phyloP scores from a whole-genome alignment of 1,284 basidiomycete species.

The Singerocomus inundabilis region DNA sequence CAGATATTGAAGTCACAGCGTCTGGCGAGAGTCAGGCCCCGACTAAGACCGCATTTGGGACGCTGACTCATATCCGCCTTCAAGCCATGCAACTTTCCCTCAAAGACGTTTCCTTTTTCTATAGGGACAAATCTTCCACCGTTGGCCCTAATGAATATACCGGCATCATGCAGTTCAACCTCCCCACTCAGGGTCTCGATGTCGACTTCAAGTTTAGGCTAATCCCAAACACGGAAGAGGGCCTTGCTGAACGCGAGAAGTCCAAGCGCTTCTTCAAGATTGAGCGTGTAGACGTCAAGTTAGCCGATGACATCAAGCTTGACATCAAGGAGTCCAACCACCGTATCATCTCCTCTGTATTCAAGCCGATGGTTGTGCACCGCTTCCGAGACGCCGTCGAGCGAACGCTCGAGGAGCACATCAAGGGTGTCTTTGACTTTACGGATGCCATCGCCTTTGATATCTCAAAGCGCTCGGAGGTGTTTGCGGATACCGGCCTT shows the following conservation, averaged over 20 bases:
- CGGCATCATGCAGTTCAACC: conserved; percentile 56
- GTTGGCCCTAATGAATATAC: conserved; percentile 55
- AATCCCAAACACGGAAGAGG: conserved; percentile 48
- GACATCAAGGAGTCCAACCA: conserved; percentile 61
- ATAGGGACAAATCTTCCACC: conserved; percentile 54
- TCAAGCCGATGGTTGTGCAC: conserved; percentile 56
- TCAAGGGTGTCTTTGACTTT: conserved; percentile 49
- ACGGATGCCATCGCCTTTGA: conserved; percentile 57
- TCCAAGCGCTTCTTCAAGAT: conserved; percentile 53
- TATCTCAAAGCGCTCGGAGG: conserved; percentile 50
- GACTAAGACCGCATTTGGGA: conserved; percentile 52
- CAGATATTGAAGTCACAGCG: conserved; percentile 64
- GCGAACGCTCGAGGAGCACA: conserved; percentile 52
- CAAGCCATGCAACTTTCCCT: conserved; percentile 62
- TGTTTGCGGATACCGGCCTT: conserved; percentile 63
- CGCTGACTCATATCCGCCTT: conserved; percentile 59
- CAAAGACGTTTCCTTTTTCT: conserved; percentile 68
- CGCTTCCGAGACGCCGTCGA: conserved; percentile 58
- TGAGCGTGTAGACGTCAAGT: conserved; percentile 49
- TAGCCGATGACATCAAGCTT: conserved; percentile 53
- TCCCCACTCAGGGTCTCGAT: conserved; percentile 64
- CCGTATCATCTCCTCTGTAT: conserved; percentile 53
- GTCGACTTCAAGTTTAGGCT: conserved; percentile 62
- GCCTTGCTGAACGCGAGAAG: conserved; percentile 42
- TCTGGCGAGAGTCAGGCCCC: conserved; percentile 34